Conservation (phyloP, 805 yeast species). For the Lipomyces kockii region DNA sequence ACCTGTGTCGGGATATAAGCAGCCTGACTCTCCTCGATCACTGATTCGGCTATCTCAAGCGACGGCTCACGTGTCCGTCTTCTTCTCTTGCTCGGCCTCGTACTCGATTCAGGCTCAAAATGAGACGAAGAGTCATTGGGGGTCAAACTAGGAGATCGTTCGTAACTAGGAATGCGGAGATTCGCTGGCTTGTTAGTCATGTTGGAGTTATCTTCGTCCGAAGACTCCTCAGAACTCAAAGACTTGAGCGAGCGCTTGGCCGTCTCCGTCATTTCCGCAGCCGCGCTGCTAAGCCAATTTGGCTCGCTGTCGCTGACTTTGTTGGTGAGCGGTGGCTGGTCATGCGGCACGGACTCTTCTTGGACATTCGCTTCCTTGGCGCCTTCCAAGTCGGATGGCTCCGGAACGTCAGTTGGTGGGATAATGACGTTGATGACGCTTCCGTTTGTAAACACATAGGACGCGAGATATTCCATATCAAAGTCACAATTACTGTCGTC, state of each 20-base stretch:
- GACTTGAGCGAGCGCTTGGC: not conserved
- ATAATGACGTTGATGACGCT: constrained; percentile 11
- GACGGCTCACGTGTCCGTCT: not conserved
- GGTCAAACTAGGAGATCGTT: not conserved
- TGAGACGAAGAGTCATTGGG: not conserved
- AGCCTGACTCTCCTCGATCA: constrained; percentile 5
- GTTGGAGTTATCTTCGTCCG: not conserved
- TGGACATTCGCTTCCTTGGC: not conserved
- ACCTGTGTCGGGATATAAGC: not conserved
- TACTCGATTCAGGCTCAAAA: not conserved
- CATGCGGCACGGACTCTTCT: not conserved
- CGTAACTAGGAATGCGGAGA: not conserved
- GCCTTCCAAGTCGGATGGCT: not conserved
- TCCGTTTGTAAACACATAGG: constrained; percentile 13
- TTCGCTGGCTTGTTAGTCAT: not conserved
- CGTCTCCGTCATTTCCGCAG: not conserved
- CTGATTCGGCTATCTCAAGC: constrained; percentile 6
- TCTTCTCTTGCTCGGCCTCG: constrained; percentile 1
- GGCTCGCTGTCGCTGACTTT: not conserved
- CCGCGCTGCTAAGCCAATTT: constrained; percentile 1
- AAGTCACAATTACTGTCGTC: constrained; percentile 26
- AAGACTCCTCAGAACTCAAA: not conserved
- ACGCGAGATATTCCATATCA: constrained; percentile 22
- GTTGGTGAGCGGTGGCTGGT: not conserved
- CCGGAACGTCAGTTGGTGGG: not conserved